Conservation (phyloP, 1,284 basidiomycete genomes). For the Wallemia mellicola region DNA sequence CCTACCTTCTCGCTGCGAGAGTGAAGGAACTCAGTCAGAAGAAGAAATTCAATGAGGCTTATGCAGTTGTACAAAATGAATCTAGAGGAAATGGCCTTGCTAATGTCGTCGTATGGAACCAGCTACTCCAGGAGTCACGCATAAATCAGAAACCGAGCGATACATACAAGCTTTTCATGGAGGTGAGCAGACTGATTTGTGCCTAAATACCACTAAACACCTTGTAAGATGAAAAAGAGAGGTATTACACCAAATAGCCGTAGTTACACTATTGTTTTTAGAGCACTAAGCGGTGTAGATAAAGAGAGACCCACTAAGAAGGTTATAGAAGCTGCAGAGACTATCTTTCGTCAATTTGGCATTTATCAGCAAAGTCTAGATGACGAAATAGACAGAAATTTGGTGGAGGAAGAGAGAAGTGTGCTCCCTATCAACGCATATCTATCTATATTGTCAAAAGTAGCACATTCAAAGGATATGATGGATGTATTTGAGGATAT, state of each 20-base stretch:
- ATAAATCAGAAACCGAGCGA: background rate
- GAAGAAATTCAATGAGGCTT: background rate
- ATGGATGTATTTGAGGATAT: background rate
- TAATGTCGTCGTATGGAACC: conserved; percentile 1
- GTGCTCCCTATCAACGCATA: background rate
- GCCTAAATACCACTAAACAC: background rate
- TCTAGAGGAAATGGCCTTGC: background rate
- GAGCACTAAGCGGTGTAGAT: background rate
- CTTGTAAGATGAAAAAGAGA: background rate
- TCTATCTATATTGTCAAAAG: background rate
- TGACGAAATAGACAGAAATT: background rate
- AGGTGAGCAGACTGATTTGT: background rate
- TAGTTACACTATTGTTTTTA: background rate
- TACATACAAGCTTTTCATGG: background rate
- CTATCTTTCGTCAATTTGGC: background rate
- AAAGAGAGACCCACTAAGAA: background rate
- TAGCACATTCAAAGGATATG: background rate
- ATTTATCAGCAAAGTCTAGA: background rate
- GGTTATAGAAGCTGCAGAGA: background rate
- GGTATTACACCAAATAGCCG: background rate
- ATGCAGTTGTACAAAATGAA: background rate
- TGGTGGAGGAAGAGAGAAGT: background rate
- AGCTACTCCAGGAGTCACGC: background rate
- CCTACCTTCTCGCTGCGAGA: background rate
- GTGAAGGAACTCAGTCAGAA: background rate